Evolutionary conservation across 192 early-diverging fungal genomes (phyloP), one percentile per base, ranked within the genome.

Genomic region (Podila epicladia): DNA sequence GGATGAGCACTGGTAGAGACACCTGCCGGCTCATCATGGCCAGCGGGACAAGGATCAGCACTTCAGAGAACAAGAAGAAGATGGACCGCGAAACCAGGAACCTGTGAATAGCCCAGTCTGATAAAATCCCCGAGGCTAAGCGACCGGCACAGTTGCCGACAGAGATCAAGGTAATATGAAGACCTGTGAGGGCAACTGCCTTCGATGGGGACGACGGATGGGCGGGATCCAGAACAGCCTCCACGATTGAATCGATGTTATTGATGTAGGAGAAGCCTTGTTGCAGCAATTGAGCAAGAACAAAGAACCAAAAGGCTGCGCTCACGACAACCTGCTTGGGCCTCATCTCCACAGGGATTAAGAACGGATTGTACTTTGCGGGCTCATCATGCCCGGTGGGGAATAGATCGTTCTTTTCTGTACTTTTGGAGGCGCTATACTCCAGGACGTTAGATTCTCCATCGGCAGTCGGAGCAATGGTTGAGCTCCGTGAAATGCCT

Each of bases 211-310:
- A 68, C 29, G 11, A 51, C 26, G 76, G 76, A 60, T 80, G 65
- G 2, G 15, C 20, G 15, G 65, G 76, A 57, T 72, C 55, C 41
- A 80, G 31, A 61, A 80, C 58, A 19, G 76, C 76, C 9, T 72
- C 65, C 29, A 80, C 67, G 32, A 80, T 80, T 29, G 76, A 80
- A 41, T 80, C 76, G n/a, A 80, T 65, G 35, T 80, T 80, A 55
- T 80, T 80, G 57, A 80, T 80, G 71, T 80, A 80, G 3, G 76
- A 80, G 26, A 80, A 80, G 1, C 76, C 76, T 60, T 80, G 76
- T 22, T 80, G 76, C 38, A 61, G 66, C 19, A 80, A 51, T 37
- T 73, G 70, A 17, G 76, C 76, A 8, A 80, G 67, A 53, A 80
- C 76, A 63, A 80, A 80, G 49, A 80, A 80, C 76, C 76, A 80